A percentile compares a stretch with the other conserved stretches of the same genome.
phyloP scores from a whole-genome alignment of 73 alveolate species.

The Paramecium bursaria region DNA sequence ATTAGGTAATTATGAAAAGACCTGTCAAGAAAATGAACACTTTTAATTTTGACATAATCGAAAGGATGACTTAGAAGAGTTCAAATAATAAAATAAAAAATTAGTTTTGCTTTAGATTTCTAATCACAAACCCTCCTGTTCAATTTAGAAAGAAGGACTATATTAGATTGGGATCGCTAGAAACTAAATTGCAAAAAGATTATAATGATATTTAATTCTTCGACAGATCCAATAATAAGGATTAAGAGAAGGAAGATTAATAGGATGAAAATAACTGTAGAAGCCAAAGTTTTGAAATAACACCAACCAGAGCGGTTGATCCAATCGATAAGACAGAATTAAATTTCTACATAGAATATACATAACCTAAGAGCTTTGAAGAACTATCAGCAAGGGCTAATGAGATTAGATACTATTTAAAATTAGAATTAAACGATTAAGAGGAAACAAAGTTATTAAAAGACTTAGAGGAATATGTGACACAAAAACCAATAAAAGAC shows the following conservation, averaged over 20 bases:
- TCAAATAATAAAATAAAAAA: not conserved
- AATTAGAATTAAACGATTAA: not conserved
- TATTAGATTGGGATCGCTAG: too few species aligned
- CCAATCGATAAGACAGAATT: too few species aligned
- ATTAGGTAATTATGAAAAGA: not conserved
- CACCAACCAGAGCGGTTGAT: too few species aligned
- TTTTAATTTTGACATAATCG: constrained; percentile 55
- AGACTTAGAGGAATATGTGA: constrained; percentile 5
- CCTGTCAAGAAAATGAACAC: not conserved
- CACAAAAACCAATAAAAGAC: not conserved
- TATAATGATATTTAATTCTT: too few species aligned
- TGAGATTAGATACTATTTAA: constrained; percentile 11
- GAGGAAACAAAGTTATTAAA: constrained; percentile 12
- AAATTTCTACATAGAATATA: too few species aligned
- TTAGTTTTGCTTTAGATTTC: not conserved
- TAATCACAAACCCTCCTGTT: not conserved
- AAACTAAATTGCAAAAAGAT: too few species aligned
- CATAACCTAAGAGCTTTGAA: constrained; percentile 10
- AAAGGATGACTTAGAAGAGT: constrained; percentile 14
- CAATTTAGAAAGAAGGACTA: constrained; percentile 42
- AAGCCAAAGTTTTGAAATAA: too few species aligned
- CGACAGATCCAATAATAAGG: too few species aligned
- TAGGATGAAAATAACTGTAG: too few species aligned
- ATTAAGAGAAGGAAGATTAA: too few species aligned
- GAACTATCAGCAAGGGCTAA: constrained; percentile 26